Evolutionary conservation across 2,329 filamentous ascomycete species (phyloP), one percentile per base, ranked within the genome.

Genomic region (Aspergillus jensenii): DNA sequence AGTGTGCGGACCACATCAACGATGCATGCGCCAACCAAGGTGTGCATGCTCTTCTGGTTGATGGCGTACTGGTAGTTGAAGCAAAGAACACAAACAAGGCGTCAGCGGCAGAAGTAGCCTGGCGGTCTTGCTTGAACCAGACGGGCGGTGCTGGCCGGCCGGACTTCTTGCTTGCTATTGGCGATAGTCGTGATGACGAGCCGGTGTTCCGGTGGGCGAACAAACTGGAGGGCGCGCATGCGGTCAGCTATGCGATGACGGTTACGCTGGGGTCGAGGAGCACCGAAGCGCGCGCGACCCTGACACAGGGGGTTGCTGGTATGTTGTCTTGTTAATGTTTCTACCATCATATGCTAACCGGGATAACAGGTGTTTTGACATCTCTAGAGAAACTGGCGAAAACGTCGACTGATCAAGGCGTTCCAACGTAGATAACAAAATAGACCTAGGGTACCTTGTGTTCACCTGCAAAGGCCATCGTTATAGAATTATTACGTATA

Each of bases 171-270:
- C 86, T 97, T 78, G 90, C 96, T 6, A 85, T 93, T 35, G 93
- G 93, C 39, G 93, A 97, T 69, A 91, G 93, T 43, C 87, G 93
- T 33, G 93, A 97, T 66, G 95, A 98, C 64, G 93, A 98, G 71
- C 89, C 91, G 66, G 89, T 96, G 19, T 98, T 96, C 78, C 88
- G 88, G 61, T 98, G 95, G 93, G 95, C 93, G 17, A 96, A 97
- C 76, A 82, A 85, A 49, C 78, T 96, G 11, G 81, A 82, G 21
- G 81, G 83, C 3, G 77, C 82, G 8, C 82, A 83, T 17, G 76
- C 78, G 2, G 82, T 92, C 44, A 77, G 86, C 50, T 82, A 91
- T 55, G 90, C 95, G 4, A 87, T 89, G 61, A 96, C 93, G 2
- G 92, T 96, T 21, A 96, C 90, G 63, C 79, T 98, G 37, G 92